Evolutionary conservation across 1,139 yeast genomes (phyloP), one percentile per base, ranked within the genome.

Genomic region (Pichia sp.): DNA sequence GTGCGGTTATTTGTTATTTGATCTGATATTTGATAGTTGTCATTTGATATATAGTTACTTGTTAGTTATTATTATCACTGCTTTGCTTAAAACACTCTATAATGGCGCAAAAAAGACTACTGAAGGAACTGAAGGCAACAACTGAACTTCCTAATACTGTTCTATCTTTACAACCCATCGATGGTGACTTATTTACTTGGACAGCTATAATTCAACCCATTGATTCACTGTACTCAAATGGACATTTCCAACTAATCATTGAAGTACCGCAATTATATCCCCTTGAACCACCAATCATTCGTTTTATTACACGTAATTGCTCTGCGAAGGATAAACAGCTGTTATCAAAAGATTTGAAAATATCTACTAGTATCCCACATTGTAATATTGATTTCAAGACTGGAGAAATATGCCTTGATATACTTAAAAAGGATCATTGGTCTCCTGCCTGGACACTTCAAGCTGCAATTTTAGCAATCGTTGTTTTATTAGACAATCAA

Each of bases 391-490:
- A 83, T 61, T 75, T 81, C 53, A 66, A 69, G 30, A 82, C 85
- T 0, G 96, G 96, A 0, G 93, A 85, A 58, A 84, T 88, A 5
- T 90, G 97, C 67, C 70, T 90, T n/a, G 96, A 89, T 65, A 84
- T 89, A 16, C 72, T 60, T 27, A 48, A 56, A 87, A 52, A 80
- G 81, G 59, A 66, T 64, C 78, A 77, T 56, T 90, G 96, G 96
- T 79, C 93, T 0, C 96, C 96, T 0, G 95, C 95, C 2, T 90
- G 96, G 95, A 83, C 87, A 44, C 66, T 90, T 44, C 73, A 81
- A 50, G 76, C 86, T 53, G 76, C 87, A n/a, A 73, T 87, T 47
- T 76, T 81, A 33, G 96, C 96, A 0, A 80, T 89, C 1, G 71
- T 84, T 52, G 76, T 83, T 64, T 74, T 90, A 57, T 69, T 90